A percentile compares a stretch with the other conserved stretches of the same genome.
These are phyloP conservation scores for Penicillium canariense DNA, from an alignment of 495 filamentous ascomycete genomes.

Conservation along the genomic window DNA sequence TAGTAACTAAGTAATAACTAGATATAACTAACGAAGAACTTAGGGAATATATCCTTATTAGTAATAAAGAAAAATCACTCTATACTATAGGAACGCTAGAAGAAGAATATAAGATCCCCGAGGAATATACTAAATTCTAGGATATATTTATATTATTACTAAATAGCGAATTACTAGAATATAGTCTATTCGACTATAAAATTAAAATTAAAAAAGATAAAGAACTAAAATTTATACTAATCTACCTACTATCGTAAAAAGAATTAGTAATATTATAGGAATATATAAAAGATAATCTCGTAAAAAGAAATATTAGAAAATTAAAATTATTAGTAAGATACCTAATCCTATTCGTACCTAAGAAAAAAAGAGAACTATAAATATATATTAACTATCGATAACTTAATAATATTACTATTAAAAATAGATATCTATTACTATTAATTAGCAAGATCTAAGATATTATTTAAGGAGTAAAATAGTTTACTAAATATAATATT, in stretches of 20 bases:
- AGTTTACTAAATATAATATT: slow-evolving; percentile 27
- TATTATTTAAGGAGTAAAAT: slow-evolving; percentile 17
- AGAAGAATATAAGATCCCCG: not conserved
- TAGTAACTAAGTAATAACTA: not conserved
- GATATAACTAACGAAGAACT: not conserved
- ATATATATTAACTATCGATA: slow-evolving; percentile 26
- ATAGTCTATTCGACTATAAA: too few species aligned
- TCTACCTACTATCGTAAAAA: not conserved
- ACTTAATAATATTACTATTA: slow-evolving; percentile 26
- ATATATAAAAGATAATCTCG: too few species aligned
- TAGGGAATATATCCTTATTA: not conserved
- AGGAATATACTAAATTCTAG: slow-evolving; percentile 1
- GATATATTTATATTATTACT: too few species aligned
- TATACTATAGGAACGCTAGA: not conserved
- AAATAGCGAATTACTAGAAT: too few species aligned
- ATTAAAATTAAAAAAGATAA: too few species aligned
- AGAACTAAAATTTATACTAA: too few species aligned
- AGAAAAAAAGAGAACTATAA: slow-evolving; percentile 21
- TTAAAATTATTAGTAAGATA: too few species aligned
- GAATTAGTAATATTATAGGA: too few species aligned
- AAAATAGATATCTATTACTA: slow-evolving; percentile 23
- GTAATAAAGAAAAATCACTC: not conserved
- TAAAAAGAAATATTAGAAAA: too few species aligned
- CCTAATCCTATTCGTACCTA: slow-evolving; percentile 21
- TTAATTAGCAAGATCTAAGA: slow-evolving; percentile 19